Base-by-base conservation (phyloP, 176 grass and related monocot genomes). In the Carex myosuroides region DNA sequence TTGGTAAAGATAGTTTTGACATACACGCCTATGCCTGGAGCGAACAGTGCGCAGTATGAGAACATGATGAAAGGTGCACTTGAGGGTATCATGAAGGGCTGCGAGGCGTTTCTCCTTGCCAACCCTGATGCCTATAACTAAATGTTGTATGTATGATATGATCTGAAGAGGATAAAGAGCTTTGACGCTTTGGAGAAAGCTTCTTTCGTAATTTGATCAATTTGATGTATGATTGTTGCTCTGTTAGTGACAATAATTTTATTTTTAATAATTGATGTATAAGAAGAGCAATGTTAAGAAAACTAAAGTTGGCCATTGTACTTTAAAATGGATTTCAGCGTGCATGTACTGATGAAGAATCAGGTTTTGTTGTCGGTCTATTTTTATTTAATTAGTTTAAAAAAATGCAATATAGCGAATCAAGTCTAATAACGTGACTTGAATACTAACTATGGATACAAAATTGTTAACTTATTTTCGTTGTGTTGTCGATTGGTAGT, bases 71-170 rank as follows among this genome's bases (percentile, higher is more conserved):
- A 97, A 81, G 88, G 81, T 11, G 64, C 85, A 0, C 24, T 90
- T 63, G 81, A 85, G 3, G 55, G 10, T 24, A 74, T 88, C 60
- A 87, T 93, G 64, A 97, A 91, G 82, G 64, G 84, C 1, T 87
- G 83, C 13, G 89, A 97, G 84, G 86, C 61, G 0, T 97, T 79
- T 79, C 91, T 93, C 32, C 0, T 97, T 21, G 89, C 70, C 76
- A 92, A 92, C 70, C 93, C 85, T 3, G 74, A 86, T 29, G 62
- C 90, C 8, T 95, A 92, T 75, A 92, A 90, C 83, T 89, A 75
- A 52, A 24, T 77, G 8, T 22, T 74, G 3, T 54, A 10, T 11
- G 46, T 48, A 48, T 48, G 46, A 48, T 48, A 48, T 48, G 46
- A 11, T 48, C 46, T 48, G 46, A 11, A 48, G 3, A 64, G 61